Evolutionary conservation across 1,139 yeast genomes (phyloP), one percentile per base, ranked within the genome.

Genomic region (Protomyces gravidus): DNA sequence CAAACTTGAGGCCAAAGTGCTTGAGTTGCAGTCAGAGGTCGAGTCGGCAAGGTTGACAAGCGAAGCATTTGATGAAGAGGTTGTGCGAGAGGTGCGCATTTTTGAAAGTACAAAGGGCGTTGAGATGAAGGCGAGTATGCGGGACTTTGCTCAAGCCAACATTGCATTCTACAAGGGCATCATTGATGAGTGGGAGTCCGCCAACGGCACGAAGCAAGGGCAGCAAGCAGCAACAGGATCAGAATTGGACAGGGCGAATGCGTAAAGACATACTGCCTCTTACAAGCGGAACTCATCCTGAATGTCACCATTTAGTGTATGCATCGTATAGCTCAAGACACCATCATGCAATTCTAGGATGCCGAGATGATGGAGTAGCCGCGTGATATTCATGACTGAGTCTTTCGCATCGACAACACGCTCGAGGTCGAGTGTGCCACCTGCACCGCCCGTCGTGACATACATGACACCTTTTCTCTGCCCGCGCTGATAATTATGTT

Each of bases 61-160:
- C 42, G 85, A 84, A 65, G 84, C 83, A 61, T 84, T 81, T 68
- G 89, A 85, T 65, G 78, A 77, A 59, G 83, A 82, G 63, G 78
- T 85, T 0, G 66, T 82, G 49, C 78, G 80, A 62, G 98, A 92
- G 70, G 86, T 88, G 65, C 83, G 85, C 5, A 80, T 85, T 64
- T 90, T 95, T 78, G 96, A 92, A 67, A 78, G 77, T 42, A 86
- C 88, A 66, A 90, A 89, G 71, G 81, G 87, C 46, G 75, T 78
- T 42, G 97, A 92, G 71, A 77, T 92, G 71, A 85, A 85, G 68
- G 77, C 77, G 42, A 80, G 94, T 1, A 77, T 92, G 74, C 75
- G 82, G 23, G 80, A 81, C 6, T 75, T 90, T 59, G 88, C 95
- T 59, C 86, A 86, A 65, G 81, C 82, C 64, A 88, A 92, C 71